Percentiles rank a stretch among this genome's conserved stretches.
phyloP scores from a whole-genome alignment of 768 basidiomycete genomes.

The Dictyophora rubrovolvata region DNA sequence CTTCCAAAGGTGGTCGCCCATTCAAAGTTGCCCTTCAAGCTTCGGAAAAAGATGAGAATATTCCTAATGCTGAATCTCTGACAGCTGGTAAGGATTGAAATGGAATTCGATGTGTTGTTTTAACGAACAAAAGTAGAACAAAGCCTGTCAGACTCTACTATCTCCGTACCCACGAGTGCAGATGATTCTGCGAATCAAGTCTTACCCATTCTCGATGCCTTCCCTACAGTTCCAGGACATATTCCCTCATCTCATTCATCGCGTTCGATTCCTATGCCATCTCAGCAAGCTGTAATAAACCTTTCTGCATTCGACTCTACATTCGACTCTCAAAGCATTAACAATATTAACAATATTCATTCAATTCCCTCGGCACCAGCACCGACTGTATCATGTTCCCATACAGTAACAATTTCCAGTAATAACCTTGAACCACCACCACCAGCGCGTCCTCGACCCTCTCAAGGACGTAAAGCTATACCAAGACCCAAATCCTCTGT shows the following conservation, averaged over 20 bases:
- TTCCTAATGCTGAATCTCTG: not conserved
- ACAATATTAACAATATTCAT: constrained; percentile 1
- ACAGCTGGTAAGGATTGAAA: not conserved
- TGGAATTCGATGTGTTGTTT: not conserved
- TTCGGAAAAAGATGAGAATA: not conserved
- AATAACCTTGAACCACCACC: not conserved
- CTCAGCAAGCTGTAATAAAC: not conserved
- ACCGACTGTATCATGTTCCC: not conserved
- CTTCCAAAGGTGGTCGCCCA: not conserved
- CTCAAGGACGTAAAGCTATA: constrained; percentile 2
- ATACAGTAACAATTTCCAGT: not conserved
- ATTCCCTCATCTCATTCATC: not conserved
- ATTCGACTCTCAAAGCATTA: not conserved
- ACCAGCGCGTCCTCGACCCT: not conserved
- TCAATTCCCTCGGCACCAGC: constrained; percentile 5
- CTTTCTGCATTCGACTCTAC: not conserved
- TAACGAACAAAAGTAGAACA: not conserved
- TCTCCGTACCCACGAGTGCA: not conserved
- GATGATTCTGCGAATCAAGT: not conserved
- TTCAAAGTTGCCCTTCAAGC: not conserved
- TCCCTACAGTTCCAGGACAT: constrained; percentile 3
- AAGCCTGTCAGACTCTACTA: not conserved
- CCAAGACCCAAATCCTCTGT: constrained; percentile 6
- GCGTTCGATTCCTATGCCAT: not conserved
- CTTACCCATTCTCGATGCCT: constrained; percentile 6